Base-by-base conservation (phyloP, 2,329 filamentous ascomycete species). In the Clonostachys rhizophaga region DNA sequence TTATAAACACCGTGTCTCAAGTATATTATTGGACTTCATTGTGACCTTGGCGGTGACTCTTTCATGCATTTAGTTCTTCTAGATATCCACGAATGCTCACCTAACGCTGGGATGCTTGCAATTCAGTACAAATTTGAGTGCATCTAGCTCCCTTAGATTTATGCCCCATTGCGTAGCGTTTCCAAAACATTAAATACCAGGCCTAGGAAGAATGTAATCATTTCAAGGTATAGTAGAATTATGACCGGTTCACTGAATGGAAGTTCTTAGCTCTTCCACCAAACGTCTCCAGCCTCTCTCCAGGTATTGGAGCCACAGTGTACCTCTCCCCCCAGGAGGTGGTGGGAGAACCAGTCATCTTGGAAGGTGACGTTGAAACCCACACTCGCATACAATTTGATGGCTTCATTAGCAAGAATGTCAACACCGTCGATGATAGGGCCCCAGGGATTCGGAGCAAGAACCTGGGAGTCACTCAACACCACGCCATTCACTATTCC, bases 301-400 rank as follows among this genome's bases (percentile, higher is more conserved):
- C 51, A 41, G 4, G 43, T 47, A 35, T 60, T 58, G 4, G 52
- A 50, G 5, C 50, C 54, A 20, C 54, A 57, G 20, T 65, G 62
- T 39, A 63, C 49, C 13, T 64, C 62, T 4, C 62, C 61, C 4
- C 40, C 30, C 0, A 14, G 1, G 3, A 47, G 2, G 39, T 58
- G 61, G 24, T 61, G 59, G 1, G 54, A 54, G n/a, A 56, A 54
- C 49, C 53, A 65, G 34, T 59, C 55, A 16, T 65, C 60, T 6
- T 60, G 50, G 9, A 48, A 63, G 0, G 49, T 53, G 1, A 63
- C 45, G 7, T 54, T 58, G 5, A 48, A 54, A 0, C 52, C 51
- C 1, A 45, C 59, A n/a, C 20, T 48, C 0, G 47, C 49, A 44
- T 65, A 64, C 2, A 51, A 54, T 14, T 49, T 47, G 0, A 9